Base-by-base conservation (phyloP, 192 early-diverging fungal genomes). In the Coemansia sp. region DNA sequence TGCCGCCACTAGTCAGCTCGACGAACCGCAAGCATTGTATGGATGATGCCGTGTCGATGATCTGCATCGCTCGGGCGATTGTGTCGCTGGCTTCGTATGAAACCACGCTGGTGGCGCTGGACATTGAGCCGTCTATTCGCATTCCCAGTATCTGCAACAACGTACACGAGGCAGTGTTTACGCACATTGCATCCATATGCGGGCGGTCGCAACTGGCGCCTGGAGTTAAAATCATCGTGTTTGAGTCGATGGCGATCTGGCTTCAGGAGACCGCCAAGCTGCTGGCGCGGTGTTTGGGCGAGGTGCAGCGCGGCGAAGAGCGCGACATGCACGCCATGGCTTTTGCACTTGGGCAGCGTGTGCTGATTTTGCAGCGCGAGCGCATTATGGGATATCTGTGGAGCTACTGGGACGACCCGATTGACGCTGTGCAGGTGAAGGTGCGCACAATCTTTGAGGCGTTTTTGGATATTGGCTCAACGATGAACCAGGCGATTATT, bases 391-490 rank as follows among this genome's bases (percentile, higher is more conserved):
- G 82, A 5, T 90, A 90, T 62, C 85, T 94, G 43, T 88, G 87
- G 70, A 85, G 88, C 61, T 86, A 89, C 61, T 95, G 93, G 91
- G 92, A 95, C 61, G 93, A 95, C 68, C 91, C 91, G 6, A 72
- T 92, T 6, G 92, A 95, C 47, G 80, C 89, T 3, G 85, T 93
- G 14, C 91, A 93, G 63, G 83, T 87, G 59, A 91, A 90, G 62
- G 82, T 87, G 22, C 80, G 75, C 35, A 75, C 70, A n/a, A 89
- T 93, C 31, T 89, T 95, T 53, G 85, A 88, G 67, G 71, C 82
- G 16, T 78, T 91, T 23, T 59, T 95, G 27, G 88, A 87, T 38
- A 85, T 93, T 17, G 70, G 89, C 4, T 78, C 61, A 4, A 57
- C 59, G 14, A 77, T 82, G 75, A 69, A 63, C 56, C 62, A 62